A percentile compares a stretch with the other conserved stretches of the same genome.
Evolutionary conservation across 2,329 filamentous ascomycete species (phyloP).

Genomic region (Colletotrichum musae): DNA sequence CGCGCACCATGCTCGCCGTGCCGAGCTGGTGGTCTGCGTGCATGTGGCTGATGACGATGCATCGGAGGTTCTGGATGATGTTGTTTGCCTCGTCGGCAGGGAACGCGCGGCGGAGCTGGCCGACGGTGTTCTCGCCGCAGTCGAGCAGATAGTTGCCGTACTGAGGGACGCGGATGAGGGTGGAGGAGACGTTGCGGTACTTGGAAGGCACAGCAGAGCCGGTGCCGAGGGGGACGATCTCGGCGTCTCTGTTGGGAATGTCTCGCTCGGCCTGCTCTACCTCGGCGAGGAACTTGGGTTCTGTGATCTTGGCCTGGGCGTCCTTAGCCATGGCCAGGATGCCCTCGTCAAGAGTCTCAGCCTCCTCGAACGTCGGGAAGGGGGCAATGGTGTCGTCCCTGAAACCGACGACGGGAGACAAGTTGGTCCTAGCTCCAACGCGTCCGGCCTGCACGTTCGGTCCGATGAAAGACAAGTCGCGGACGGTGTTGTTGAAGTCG

Average conservation of each 20-base stretch:
- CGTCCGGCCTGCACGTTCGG: slow-evolving; percentile 56
- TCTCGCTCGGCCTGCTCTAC: slow-evolving; percentile 70
- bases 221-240: slow-evolving; percentile 90
- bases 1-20: slow-evolving; percentile 82
- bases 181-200: slow-evolving; percentile 94
- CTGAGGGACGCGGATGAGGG: slow-evolving; percentile 85
- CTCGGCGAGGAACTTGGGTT: slow-evolving; percentile 62
- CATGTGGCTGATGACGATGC: slow-evolving; percentile 94
- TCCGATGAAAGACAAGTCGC: slow-evolving; percentile 41
- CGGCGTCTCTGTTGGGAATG: slow-evolving; percentile 81
- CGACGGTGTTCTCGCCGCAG: slow-evolving; percentile 91
- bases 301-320: slow-evolving; percentile 59
- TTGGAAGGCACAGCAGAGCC: slow-evolving; percentile 92
- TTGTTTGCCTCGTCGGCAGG: slow-evolving; percentile 73
- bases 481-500: slow-evolving; percentile 70
- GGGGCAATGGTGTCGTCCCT: slow-evolving; percentile 63
- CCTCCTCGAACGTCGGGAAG: slow-evolving; percentile 55
- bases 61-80: slow-evolving; percentile 83
- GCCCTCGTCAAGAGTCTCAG: slow-evolving; percentile 55
- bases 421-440: slow-evolving; percentile 59
- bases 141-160: slow-evolving; percentile 93
- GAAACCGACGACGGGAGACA: slow-evolving; percentile 63
- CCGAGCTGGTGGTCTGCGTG: slow-evolving; percentile 98
- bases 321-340: slow-evolving; percentile 68
- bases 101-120: slow-evolving; percentile 85